Base-by-base conservation (phyloP, 306 rosid species). In the Cucurbita maxima region DNA sequence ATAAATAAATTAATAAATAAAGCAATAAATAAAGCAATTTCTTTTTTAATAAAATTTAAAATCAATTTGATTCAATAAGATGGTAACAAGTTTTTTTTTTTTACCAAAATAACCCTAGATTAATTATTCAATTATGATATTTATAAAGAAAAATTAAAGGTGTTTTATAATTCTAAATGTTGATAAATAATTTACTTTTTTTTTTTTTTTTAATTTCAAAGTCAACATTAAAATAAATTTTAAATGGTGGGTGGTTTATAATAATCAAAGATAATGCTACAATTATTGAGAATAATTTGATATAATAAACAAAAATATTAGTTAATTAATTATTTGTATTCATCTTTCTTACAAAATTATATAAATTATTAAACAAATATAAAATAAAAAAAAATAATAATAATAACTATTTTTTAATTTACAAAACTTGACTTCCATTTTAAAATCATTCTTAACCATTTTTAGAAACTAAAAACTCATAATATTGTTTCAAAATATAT, bases 261-360 rank as follows among this genome's bases (percentile, higher is more conserved):
- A 60, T 60, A 61, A 61, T 37, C 5, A 60, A 14, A 60, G 44
- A 34, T 60, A 60, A 60, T 60, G 37, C 1, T 36, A 60, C 68
- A 61, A 61, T 61, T 61, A 61, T 61, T 36, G 68, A 15, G 68
- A 61, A 61, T 61, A 61, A 61, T 61, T 61, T n/a, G 22, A 53
- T 53, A 6, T 53, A n/a, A 53, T 53, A 53, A 53, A 53, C 18
- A 30, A 30, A 30, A 30, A 30, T 30, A 53, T 7, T 53, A 53
- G 58, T 6, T 53, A n/a, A 53, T 53, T 53, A 53, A n/a, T 53
- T 53, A 40, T 52, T 30, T 30, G 34, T 30, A 30, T 30, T 30
- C 34, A 30, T 30, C 34, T 30, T 30, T 30, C 34, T 30, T 30
- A 30, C 34, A 30, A 30, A 30, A 30, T 30, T 30, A 30, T 30